A percentile compares a stretch with the other conserved stretches of the same genome.
Evolutionary conservation across 176 grass and related monocot genomes (phyloP).

Genomic region (Oryza meridionalis): DNA sequence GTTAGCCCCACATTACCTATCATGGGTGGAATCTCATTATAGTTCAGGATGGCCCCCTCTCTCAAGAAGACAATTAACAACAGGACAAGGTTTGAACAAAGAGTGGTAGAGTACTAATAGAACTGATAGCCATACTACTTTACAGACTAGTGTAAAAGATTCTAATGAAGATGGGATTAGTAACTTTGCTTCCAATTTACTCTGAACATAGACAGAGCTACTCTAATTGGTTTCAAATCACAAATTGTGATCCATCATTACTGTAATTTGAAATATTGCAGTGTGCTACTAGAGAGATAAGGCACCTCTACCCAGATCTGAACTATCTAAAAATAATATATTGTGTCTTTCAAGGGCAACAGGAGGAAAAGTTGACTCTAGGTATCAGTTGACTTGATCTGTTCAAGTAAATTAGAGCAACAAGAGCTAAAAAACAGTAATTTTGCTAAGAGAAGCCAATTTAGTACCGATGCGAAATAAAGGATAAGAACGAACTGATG

Average conservation of each 20-base stretch:
- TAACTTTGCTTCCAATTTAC: conserved; percentile 42
- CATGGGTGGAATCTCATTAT: conserved; percentile 26
- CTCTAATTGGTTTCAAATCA: background rate
- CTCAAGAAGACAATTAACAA: conserved; percentile 31
- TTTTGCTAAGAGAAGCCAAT: background rate
- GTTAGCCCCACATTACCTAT: conserved; percentile 27
- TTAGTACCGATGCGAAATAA: background rate
- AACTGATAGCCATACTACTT: conserved; percentile 34
- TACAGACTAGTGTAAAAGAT: conserved; percentile 27
- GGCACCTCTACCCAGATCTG: conserved; percentile 34
- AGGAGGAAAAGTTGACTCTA: conserved; percentile 15
- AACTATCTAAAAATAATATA: conserved; percentile 42
- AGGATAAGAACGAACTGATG: conserved; percentile 24
- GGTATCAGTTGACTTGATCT: conserved; percentile 23
- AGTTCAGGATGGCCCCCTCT: background rate
- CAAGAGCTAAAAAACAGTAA: conserved; percentile 23
- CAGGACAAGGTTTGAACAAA: conserved; percentile 12
- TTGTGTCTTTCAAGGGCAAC: conserved; percentile 38
- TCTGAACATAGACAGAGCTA: conserved; percentile 31
- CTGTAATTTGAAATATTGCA: conserved; percentile 9
- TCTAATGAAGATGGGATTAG: conserved; percentile 27
- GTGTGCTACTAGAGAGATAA: conserved; percentile 1
- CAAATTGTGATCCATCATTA: conserved; percentile 17
- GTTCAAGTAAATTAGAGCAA: background rate
- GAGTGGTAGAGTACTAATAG: conserved; percentile 19